Conservation (phyloP, 2,329 filamentous ascomycete species). For the Hypoxylon sp. region DNA sequence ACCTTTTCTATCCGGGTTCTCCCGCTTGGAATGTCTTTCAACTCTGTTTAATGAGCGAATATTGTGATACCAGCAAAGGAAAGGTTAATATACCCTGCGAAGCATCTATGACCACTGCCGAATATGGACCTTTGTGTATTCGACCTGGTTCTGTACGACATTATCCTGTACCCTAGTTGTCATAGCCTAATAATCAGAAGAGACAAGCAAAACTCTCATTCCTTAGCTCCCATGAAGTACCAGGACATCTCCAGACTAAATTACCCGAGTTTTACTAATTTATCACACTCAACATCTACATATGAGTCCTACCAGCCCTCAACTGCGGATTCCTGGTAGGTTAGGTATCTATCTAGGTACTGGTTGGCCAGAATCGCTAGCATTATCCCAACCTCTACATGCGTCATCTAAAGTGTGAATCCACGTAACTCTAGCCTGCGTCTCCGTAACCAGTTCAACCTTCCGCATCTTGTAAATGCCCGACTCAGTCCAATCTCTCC, state of each 20-base stretch:
- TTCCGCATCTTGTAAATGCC: neutral
- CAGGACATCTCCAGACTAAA: neutral
- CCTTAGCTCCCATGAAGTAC: neutral
- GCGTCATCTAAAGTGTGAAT: neutral
- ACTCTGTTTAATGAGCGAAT: neutral
- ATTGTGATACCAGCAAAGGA: neutral
- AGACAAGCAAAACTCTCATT: neutral
- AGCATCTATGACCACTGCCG: neutral
- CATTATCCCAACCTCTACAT: neutral
- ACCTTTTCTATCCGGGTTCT: neutral
- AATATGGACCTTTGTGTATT: neutral
- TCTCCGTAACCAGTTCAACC: neutral
- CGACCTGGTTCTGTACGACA: neutral
- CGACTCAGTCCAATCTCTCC: neutral
- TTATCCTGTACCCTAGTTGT: neutral
- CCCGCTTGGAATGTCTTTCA: neutral
- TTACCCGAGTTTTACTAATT: neutral
- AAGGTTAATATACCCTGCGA: neutral
- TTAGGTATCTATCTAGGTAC: no score
- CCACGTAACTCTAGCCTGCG: conserved; percentile 2
- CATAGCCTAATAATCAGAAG: neutral
- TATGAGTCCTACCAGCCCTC: neutral
- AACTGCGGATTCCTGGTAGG: neutral
- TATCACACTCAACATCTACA: neutral
- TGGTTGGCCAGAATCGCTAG: neutral